Base-by-base conservation (phyloP, 2,329 filamentous ascomycete species). In the Aspergillus sp. region DNA sequence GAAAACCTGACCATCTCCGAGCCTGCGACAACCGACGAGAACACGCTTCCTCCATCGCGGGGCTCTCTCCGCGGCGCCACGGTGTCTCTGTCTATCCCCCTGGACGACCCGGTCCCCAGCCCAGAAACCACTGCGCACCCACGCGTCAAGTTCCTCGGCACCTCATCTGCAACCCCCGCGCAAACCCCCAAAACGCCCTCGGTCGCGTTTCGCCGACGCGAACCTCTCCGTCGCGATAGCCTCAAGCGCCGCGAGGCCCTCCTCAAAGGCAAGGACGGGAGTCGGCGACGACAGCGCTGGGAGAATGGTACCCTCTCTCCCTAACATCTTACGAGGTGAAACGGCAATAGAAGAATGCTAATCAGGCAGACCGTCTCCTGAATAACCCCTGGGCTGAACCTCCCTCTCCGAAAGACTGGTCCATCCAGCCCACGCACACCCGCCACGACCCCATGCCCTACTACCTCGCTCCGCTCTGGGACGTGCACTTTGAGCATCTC, bases 231-330 rank as follows among this genome's bases (percentile, higher is more conserved):
- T 32, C 79, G 83, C 47, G 84, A 87, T 62, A 86, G 82, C 61
- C 63, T 83, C 63, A 84, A 83, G 65, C 73, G 82, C 47, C 85
- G 92, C 16, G 90, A 96, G 59, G 83, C 85, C 2, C 67, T 95
- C 48, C 78, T 94, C 30, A 95, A 91, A 75, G 93, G 93, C 51
- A 95, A 95, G 61, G 91, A 96, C 71, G 93, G 93, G 32, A 93
- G 85, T 63, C 83, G 93, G 33, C 86, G 93, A 64, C 81, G 93
- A 46, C 86, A 93, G 63, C 82, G 93, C 51, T 97, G 92, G 91
- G 94, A 99, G 77, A 99, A 97, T 72, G 89, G 90, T 95, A 80
- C 59, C 8, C 19, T 20, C 40, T n/a, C 16, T n/a, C 13, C 35
- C 13, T 38, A 11, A 17, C 35, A n/a, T 38, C 35, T 5, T 38